Evolutionary conservation across 108 stramenopile species (phyloP).

Genomic region (Pseudonitzschia delicatissima): DNA sequence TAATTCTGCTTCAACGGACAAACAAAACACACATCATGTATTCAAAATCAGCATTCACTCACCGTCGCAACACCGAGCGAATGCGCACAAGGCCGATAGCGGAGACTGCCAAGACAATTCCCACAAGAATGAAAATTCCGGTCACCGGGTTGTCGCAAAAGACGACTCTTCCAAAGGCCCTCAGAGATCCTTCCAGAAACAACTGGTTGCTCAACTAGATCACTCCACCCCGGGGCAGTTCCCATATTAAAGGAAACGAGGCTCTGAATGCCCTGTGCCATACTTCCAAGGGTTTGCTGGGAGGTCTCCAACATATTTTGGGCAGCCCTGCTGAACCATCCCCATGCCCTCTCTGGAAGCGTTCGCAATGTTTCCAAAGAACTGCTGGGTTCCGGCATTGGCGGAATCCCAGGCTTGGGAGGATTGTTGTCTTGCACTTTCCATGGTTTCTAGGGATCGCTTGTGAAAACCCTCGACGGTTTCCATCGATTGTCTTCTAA

Average conservation of each 20-base stretch:
- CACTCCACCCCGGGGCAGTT: constrained; percentile 1
- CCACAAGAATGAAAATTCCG: constrained; percentile 29
- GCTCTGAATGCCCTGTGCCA: neutral
- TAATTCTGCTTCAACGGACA: too few relatives aligned
- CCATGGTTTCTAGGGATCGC: neutral
- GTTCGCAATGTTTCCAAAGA: neutral
- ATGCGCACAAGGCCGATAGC: too few relatives aligned
- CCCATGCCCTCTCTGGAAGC: neutral
- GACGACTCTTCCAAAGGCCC: constrained; percentile 31
- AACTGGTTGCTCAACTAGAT: neutral
- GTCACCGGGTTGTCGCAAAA: constrained; percentile 43
- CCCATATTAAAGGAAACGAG: neutral
- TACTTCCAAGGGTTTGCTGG: neutral
- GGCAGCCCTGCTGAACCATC: neutral
- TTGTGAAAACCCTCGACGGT: neutral
- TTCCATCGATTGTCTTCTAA: neutral
- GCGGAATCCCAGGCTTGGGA: neutral
- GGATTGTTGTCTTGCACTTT: neutral
- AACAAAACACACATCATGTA: too few relatives aligned
- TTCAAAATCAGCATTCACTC: too few relatives aligned
- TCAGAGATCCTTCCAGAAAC: constrained; percentile 1
- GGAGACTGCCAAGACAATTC: too few relatives aligned
- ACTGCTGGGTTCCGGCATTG: neutral
- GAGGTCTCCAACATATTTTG: neutral
- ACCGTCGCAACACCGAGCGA: too few relatives aligned